Percentiles rank a stretch among this genome's conserved stretches.
Evolutionary conservation across 352 stramenopile genomes (phyloP).

Genomic region (Phytophthora quininea): DNA sequence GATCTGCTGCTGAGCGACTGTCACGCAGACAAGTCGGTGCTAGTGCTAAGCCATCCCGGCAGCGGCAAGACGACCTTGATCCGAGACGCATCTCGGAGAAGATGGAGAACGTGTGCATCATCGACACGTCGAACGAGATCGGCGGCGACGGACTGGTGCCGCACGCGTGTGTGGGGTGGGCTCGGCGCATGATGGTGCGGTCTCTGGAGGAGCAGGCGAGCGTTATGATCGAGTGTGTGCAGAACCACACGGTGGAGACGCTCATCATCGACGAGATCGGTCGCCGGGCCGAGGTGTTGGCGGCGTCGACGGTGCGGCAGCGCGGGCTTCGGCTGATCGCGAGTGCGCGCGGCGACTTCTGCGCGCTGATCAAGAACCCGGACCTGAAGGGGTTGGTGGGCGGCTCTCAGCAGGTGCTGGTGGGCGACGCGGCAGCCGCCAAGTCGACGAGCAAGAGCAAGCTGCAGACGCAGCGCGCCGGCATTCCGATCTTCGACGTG

Average conservation of each 20-base stretch:
- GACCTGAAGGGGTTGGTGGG: conserved; percentile 81
- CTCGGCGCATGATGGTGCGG: conserved; percentile 84
- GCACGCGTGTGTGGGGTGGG: conserved; percentile 72
- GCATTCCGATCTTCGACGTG: conserved; percentile 80
- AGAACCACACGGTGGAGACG: conserved; percentile 90
- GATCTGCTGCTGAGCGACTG: conserved; percentile 64
- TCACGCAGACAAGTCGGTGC: conserved; percentile 57
- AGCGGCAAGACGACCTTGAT: conserved; percentile 90
- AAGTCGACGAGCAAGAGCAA: conserved; percentile 38
- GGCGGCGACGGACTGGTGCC: conserved; percentile 83
- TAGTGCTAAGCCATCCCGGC: conserved; percentile 68
- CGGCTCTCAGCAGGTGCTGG: conserved; percentile 68
- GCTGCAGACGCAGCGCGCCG: conserved; percentile 49
- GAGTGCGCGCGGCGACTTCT: conserved; percentile 85
- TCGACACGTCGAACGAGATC: conserved; percentile 94
- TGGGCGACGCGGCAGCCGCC: conserved; percentile 61
- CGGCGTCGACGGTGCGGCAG: conserved; percentile 68
- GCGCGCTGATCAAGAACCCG: conserved; percentile 83
- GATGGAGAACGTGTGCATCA: conserved; percentile 80
- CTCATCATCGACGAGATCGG: conserved; percentile 93
- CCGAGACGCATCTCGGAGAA: conserved; percentile 70
- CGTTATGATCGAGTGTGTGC: conserved; percentile 91
- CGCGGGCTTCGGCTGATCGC: conserved; percentile 85
- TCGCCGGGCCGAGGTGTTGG: conserved; percentile 74
- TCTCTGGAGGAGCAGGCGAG: conserved; percentile 65